These are phyloP conservation scores for Sphaerosporella brunnea DNA, from an alignment of 495 filamentous ascomycete genomes.

Conservation along the genomic window DNA sequence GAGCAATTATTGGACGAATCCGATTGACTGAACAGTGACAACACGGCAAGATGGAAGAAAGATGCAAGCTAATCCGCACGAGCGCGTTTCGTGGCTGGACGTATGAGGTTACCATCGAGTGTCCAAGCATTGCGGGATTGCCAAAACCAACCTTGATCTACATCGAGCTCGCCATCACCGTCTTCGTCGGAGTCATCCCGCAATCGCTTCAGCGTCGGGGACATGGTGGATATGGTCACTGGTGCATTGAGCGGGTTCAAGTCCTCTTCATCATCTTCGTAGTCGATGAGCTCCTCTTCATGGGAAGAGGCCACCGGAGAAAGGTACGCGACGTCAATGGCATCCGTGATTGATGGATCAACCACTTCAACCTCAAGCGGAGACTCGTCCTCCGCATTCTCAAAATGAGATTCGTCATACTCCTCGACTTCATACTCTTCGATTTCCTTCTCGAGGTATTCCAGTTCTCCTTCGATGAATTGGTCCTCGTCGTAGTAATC, in stretches of 20 bases:
- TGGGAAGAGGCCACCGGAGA: not conserved
- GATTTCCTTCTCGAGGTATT: not conserved
- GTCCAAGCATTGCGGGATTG: not conserved
- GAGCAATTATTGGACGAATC: too few species aligned
- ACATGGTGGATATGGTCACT: not conserved
- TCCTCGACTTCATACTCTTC: slow-evolving; percentile 2
- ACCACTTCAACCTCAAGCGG: not conserved
- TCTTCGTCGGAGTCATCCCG: slow-evolving; percentile 1
- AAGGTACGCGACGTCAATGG: not conserved
- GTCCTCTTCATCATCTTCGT: slow-evolving; percentile 4
- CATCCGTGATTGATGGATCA: slow-evolving; percentile 2
- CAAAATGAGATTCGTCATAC: not conserved
- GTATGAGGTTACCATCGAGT: not conserved
- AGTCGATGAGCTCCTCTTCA: slow-evolving; percentile 8
- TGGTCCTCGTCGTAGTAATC: slow-evolving; percentile 2
- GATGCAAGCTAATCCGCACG: slow-evolving; percentile 5
- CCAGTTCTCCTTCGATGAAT: too few species aligned
- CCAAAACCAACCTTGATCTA: slow-evolving; percentile 7
- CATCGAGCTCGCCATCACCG: slow-evolving; percentile 4
- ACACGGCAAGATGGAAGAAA: not conserved
- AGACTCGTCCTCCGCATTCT: not conserved
- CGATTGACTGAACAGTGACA: too few species aligned
- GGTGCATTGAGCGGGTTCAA: not conserved
- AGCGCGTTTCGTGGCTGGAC: slow-evolving; percentile 6
- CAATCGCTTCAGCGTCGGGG: slow-evolving; percentile 2